Evolutionary conservation across 306 rosid species (phyloP).

Genomic region (Quercus berberidifolia): DNA sequence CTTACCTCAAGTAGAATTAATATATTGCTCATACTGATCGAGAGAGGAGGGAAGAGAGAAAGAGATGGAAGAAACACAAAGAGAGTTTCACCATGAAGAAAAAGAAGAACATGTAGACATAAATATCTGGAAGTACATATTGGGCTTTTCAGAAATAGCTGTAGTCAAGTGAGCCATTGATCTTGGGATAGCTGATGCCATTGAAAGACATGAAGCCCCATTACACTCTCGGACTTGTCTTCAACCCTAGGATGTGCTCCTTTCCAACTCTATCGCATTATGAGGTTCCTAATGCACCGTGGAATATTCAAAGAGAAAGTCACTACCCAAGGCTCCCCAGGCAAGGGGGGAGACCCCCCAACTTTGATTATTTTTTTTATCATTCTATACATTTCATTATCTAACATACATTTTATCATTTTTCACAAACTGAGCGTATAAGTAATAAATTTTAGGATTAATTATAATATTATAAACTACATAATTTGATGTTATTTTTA

Average conservation of each 20-base stretch:
- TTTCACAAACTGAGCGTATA: no score
- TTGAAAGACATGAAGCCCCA: conserved; percentile 46
- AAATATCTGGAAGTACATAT: conserved; percentile 41
- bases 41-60: background rate
- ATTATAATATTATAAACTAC: no score
- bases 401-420: no score
- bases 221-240: conserved; percentile 50
- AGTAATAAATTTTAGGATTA: no score
- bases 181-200: conserved; percentile 59
- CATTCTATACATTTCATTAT: no score
- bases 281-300: conserved; percentile 50
- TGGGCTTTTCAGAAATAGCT: conserved; percentile 54
- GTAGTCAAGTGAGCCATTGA: conserved; percentile 65
- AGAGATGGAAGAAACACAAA: conserved; percentile 14
- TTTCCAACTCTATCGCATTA: conserved; percentile 20
- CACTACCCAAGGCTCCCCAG: background rate
- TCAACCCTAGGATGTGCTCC: conserved; percentile 35
- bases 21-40: background rate
- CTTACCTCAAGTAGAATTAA: background rate
- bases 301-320: conserved; percentile 34
- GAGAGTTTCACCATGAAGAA: conserved; percentile 3
- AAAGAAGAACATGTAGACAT: conserved; percentile 35
- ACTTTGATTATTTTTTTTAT: no score
- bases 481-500: no score
- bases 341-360: no score